A percentile compares a stretch with the other conserved stretches of the same genome.
phyloP scores from a whole-genome alignment of 352 stramenopile species.

The Phytophthora ramorum region DNA sequence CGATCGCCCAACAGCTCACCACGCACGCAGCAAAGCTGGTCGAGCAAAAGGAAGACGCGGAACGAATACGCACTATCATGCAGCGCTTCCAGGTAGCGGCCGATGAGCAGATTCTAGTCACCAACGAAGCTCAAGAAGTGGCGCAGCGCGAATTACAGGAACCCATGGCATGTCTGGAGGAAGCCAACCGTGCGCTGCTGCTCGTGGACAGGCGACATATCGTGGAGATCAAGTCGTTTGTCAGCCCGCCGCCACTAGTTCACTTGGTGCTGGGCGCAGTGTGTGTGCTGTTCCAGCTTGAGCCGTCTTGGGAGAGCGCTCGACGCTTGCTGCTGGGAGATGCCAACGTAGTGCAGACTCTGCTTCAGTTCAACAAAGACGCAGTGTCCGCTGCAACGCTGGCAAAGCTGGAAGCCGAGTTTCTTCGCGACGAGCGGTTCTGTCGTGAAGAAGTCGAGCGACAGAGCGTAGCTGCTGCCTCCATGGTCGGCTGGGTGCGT shows the following conservation, averaged over 20 bases:
- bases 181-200: constrained; percentile 67
- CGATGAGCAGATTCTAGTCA: constrained; percentile 69
- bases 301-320: constrained; percentile 80
- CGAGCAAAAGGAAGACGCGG: constrained; percentile 52
- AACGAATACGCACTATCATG: constrained; percentile 66
- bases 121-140: constrained; percentile 65
- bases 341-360: constrained; percentile 70
- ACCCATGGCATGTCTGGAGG: constrained; percentile 68
- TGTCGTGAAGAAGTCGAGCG: constrained; percentile 75
- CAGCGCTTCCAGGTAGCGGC: constrained; percentile 60
- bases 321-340: constrained; percentile 62
- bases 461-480: constrained; percentile 77
- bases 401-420: constrained; percentile 51
- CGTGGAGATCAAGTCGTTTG: constrained; percentile 88
- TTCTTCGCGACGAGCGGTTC: constrained; percentile 63
- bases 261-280: constrained; percentile 77
- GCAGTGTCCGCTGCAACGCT: constrained; percentile 50
- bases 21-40: constrained; percentile 30
- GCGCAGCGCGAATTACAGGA: constrained; percentile 65
- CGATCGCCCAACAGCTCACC: constrained; percentile 36
- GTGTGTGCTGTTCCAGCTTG: constrained; percentile 74
- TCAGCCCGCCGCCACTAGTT: constrained; percentile 69
- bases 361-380: constrained; percentile 83
- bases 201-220: constrained; percentile 80
- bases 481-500: constrained; percentile 80